Base-by-base conservation (phyloP, 1,284 basidiomycete species). In the Cystobasidium pallidum region DNA sequence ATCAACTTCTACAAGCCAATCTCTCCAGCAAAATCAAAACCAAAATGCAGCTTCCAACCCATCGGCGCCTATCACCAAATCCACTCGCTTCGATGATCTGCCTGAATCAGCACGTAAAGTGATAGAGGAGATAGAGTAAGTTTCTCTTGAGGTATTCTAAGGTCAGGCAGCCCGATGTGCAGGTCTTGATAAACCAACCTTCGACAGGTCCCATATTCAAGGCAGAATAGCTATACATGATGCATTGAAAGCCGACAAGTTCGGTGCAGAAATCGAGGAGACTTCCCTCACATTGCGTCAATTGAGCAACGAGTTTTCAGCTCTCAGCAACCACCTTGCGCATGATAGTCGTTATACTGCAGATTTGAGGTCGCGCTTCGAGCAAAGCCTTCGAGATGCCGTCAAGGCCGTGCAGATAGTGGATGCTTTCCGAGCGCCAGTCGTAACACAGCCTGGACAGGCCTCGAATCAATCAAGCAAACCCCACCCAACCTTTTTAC, bases 31-130 rank as follows among this genome's bases (percentile, higher is more conserved):
- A 52, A 73, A 70, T 41, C 76, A 74, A 52, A 65, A 36, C 36
- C 64, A 47, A 17, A 74, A 68, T 55, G 74, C 43, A 57, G 73
- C 54, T 58, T 57, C 66, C 47, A 74, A 21, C 57, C 67, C 41
- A 62, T 74, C 49, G 47, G 72, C 39, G n/a, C 80, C 84, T 0
- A 88, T 90, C 77, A 86, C 85, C 19, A 90, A 87, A 79, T 85
- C 86, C 0, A 90, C 90, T 0, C 91, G 90, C 79, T 92, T 91
- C 80, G 91, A 92, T 64, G 91, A 92, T 78, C 80, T 92, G 19
- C 87, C 90, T 0, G 90, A 92, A 66, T 84, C 86, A 1, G 76
- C 87, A 45, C 88, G 87, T 80, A 86, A 81, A 74, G 83, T 81
- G 4, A 83, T 92, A 28, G 91, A 92, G 78, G 80, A 82, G 45